These are phyloP conservation scores for Chytridium lagenaria DNA, from an alignment of 371 early-diverging fungal species.

Conservation along the genomic window DNA sequence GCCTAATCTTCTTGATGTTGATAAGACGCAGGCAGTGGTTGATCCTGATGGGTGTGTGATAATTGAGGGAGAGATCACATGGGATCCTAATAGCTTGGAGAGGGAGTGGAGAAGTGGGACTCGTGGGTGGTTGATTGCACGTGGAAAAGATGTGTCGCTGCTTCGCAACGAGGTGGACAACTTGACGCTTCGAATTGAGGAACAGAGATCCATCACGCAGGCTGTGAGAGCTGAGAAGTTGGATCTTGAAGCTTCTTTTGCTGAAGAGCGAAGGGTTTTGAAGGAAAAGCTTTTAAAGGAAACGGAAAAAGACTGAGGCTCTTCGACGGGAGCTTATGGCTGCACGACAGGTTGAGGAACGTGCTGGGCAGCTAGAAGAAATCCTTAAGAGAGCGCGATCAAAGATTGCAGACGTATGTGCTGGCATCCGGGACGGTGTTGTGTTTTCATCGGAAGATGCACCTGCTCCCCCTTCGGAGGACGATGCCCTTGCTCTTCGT, in stretches of 20 bases:
- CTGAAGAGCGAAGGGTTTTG: constrained; percentile 2
- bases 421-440: constrained; percentile 32
- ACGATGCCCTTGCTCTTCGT: constrained; percentile 20
- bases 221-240: neutral
- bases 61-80: constrained; percentile 28
- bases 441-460: neutral
- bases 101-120: constrained; percentile 6
- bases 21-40: constrained; percentile 16
- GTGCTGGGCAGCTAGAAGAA: constrained; percentile 8
- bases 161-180: constrained; percentile 11
- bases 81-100: constrained; percentile 16
- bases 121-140: neutral
- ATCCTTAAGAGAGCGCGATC: constrained; percentile 28
- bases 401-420: constrained; percentile 28
- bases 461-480: neutral
- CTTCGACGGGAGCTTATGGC: constrained; percentile 29
- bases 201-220: neutral
- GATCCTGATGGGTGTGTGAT: constrained; percentile 18
- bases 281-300: neutral
- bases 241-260: neutral
- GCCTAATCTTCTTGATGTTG: constrained; percentile 34
- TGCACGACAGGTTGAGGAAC: constrained; percentile 25
- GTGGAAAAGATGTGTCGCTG: neutral
- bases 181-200: neutral
- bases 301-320: neutral